Evolutionary conservation across 2,329 filamentous ascomycete genomes (phyloP).

Genomic region (Paradendryphiella salina): DNA sequence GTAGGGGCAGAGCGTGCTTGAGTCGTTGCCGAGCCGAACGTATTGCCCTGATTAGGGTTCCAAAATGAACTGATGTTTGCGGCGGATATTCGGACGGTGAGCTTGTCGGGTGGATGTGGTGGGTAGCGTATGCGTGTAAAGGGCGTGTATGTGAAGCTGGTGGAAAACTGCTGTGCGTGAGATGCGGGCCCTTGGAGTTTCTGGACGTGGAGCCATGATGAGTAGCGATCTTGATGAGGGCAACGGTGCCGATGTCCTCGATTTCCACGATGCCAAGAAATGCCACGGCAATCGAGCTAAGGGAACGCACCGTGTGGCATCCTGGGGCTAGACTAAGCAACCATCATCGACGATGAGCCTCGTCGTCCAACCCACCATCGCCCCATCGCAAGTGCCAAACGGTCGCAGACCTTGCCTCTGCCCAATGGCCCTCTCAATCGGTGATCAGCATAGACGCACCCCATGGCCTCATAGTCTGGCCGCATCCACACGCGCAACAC

Average conservation of each 20-base stretch:
- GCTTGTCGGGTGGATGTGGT: not conserved
- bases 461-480: not conserved
- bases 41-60: not conserved
- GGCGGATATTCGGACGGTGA: not conserved
- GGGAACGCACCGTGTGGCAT: slow-evolving; percentile 8
- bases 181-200: not conserved
- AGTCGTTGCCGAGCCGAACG: not conserved
- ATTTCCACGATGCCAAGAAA: slow-evolving; percentile 24
- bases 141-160: not conserved
- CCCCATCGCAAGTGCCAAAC: slow-evolving; percentile 10
- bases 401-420: not conserved
- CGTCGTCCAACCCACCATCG: slow-evolving; percentile 8
- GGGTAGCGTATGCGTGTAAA: not conserved
- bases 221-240: slow-evolving; percentile 14
- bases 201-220: slow-evolving; percentile 19
- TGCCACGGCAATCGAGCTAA: slow-evolving; percentile 19
- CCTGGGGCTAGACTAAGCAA: slow-evolving; percentile 12
- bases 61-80: not conserved
- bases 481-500: not conserved
- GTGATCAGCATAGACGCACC: slow-evolving; percentile 6
- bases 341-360: slow-evolving; percentile 25
- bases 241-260: slow-evolving; percentile 18
- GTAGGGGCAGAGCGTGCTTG: not conserved
- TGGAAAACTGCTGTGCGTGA: not conserved
- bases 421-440: slow-evolving; percentile 10